phyloP scores from a whole-genome alignment of 257 asterid species.

The Solanum medicagineum region DNA sequence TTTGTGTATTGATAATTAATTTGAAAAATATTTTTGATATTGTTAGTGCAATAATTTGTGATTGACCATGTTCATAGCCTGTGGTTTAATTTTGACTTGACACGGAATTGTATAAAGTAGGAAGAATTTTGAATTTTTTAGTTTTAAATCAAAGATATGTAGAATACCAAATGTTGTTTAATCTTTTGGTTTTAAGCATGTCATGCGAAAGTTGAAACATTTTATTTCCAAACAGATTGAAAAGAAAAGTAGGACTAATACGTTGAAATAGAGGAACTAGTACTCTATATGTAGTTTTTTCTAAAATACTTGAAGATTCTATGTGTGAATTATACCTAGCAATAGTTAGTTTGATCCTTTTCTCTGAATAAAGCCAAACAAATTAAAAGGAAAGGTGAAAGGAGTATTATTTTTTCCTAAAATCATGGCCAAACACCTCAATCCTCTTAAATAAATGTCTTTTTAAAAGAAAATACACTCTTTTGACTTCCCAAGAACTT shows the following conservation, averaged over 20 bases:
- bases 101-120: too few species aligned
- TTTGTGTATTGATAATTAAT: neutral
- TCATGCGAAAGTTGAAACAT: too few species aligned
- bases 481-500: neutral
- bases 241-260: too few species aligned
- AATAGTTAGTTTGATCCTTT: neutral
- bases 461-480: neutral
- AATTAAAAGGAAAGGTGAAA: neutral
- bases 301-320: neutral
- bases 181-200: too few species aligned
- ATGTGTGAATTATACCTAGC: neutral
- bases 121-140: too few species aligned
- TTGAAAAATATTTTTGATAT: neutral
- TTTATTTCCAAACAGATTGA: too few species aligned
- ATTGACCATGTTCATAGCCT: neutral
- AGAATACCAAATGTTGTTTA: too few species aligned
- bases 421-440: neutral
- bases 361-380: neutral
- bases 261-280: too few species aligned
- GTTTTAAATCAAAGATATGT: too few species aligned
- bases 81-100: neutral
- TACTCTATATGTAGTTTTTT: neutral
- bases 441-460: neutral
- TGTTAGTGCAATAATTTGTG: neutral
- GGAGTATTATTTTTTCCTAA: neutral